A percentile compares a stretch with the other conserved stretches of the same genome.
Conservation (phyloP, 768 basidiomycete genomes). For the Rhizopogon salebrosus region DNA sequence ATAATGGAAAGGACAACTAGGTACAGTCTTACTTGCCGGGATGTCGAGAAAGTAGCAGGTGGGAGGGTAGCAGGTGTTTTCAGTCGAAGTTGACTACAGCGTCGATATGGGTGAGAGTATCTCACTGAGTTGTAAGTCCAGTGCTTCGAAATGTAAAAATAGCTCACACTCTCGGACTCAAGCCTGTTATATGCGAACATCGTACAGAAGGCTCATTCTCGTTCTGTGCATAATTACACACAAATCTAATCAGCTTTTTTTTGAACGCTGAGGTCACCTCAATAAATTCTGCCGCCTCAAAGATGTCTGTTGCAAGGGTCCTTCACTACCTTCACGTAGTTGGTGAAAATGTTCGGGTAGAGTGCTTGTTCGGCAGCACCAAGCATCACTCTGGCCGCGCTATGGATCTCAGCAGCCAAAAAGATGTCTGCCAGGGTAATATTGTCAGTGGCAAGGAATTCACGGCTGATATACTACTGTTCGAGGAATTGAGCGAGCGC, state of each 20-base stretch:
- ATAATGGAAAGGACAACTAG: slow-evolving; percentile 52
- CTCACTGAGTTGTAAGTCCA: background rate
- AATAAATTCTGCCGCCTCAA: slow-evolving; percentile 16
- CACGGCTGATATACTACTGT: slow-evolving; percentile 16
- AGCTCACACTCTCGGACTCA: background rate
- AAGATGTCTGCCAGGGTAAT: slow-evolving; percentile 23
- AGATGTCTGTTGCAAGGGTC: slow-evolving; percentile 13
- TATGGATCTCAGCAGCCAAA: slow-evolving; percentile 16
- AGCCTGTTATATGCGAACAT: background rate
- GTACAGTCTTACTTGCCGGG: slow-evolving; percentile 84
- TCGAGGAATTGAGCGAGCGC: slow-evolving; percentile 19
- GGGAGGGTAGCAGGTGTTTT: background rate
- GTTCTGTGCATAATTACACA: background rate
- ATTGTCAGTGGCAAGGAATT: slow-evolving; percentile 17
- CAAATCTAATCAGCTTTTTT: background rate
- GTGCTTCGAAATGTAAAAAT: background rate
- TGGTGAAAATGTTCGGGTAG: slow-evolving; percentile 21
- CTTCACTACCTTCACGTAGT: slow-evolving; percentile 17
- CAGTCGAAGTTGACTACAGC: background rate
- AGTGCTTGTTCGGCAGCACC: slow-evolving; percentile 21
- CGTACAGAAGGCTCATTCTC: background rate
- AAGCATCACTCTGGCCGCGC: slow-evolving; percentile 20
- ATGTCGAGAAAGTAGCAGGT: slow-evolving; percentile 56
- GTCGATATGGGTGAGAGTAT: background rate
- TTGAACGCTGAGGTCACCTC: slow-evolving; percentile 13